Evolutionary conservation across 257 asterid genomes (phyloP).

Genomic region (Solanum acaule): DNA sequence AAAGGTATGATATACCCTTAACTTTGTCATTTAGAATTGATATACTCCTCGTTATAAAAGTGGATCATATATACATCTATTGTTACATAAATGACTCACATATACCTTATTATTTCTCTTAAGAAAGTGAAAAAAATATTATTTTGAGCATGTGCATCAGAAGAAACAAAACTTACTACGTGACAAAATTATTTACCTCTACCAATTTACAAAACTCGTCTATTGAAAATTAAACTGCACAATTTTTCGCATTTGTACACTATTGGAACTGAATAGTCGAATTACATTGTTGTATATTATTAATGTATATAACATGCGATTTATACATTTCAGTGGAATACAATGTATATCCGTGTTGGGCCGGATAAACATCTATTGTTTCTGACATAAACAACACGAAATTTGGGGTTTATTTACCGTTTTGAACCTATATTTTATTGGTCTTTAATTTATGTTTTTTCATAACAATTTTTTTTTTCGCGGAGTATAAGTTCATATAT

Average conservation of each 20-base stretch:
- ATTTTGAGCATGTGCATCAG: neutral
- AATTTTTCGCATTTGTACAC: neutral
- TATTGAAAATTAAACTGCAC: neutral
- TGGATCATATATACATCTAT: no score
- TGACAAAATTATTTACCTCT: neutral
- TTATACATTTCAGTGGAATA: no score
- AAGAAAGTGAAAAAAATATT: neutral
- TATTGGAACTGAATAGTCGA: no score
- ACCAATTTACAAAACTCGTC: neutral
- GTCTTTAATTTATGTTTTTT: neutral
- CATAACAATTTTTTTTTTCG: no score
- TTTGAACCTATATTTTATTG: neutral
- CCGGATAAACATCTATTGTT: neutral
- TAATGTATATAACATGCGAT: no score
- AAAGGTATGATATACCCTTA: neutral
- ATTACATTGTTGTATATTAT: no score
- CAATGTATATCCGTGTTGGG: neutral
- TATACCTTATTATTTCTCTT: no score
- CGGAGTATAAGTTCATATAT: neutral
- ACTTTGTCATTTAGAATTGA: no score
- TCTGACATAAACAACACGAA: neutral
- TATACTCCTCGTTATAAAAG: no score
- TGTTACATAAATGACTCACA: neutral
- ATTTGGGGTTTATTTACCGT: neutral
- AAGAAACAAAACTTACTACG: neutral